These are phyloP conservation scores for Echinosophora koreensis DNA, from an alignment of 306 rosid genomes.

Conservation along the genomic window DNA sequence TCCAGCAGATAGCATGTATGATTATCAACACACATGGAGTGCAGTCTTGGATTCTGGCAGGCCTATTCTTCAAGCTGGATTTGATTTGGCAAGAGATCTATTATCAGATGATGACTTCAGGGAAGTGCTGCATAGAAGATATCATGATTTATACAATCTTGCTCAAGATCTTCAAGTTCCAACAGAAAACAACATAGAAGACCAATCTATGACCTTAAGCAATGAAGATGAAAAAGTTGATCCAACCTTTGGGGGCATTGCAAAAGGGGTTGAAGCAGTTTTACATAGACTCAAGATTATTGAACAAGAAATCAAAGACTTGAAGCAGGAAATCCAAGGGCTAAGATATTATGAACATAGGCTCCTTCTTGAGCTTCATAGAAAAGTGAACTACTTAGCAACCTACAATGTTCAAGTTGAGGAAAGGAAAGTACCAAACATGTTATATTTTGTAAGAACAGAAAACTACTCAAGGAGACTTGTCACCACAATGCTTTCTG, in stretches of 20 bases:
- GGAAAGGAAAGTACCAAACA: conserved; percentile 95
- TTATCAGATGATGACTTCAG: conserved; percentile 90
- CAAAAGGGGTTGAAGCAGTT: conserved; percentile 95
- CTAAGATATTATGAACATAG: conserved; percentile 89
- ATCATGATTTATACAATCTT: conserved; percentile 82
- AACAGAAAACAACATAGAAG: conserved; percentile 67
- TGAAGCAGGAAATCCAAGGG: conserved; percentile 97
- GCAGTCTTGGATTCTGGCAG: conserved; percentile 69
- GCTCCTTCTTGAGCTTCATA: conserved; percentile 85
- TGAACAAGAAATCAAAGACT: conserved; percentile 93
- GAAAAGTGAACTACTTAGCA: conserved; percentile 79
- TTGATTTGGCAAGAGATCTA: conserved; percentile 88
- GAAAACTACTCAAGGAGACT: conserved; percentile 90
- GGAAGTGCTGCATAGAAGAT: conserved; percentile 87
- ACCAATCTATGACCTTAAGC: conserved; percentile 55
- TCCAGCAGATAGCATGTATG: conserved; percentile 95
- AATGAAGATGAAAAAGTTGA: conserved; percentile 70
- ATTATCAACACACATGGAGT: conserved; percentile 95
- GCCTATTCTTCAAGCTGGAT: conserved; percentile 67
- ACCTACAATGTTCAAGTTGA: conserved; percentile 86
- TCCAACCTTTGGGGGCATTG: conserved; percentile 84
- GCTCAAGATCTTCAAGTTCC: conserved; percentile 93
- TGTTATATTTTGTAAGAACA: conserved; percentile 85
- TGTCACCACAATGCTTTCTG: conserved; percentile 78
- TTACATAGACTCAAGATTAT: conserved; percentile 90